These are phyloP conservation scores for Acacia confusa DNA, from an alignment of 306 rosid species.

Conservation along the genomic window DNA sequence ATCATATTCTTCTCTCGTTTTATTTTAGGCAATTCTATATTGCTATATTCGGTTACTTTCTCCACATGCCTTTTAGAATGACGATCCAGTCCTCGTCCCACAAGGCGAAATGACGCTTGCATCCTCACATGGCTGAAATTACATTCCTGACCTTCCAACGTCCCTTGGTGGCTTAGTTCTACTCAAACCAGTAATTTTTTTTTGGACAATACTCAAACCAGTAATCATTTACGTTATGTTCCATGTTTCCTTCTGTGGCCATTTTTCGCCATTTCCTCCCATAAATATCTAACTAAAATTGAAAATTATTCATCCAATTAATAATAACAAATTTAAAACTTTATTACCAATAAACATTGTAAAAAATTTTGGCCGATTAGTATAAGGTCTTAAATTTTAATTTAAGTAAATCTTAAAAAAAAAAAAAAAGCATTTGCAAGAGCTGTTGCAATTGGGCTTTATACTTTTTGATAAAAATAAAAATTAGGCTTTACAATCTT, in stretches of 20 bases:
- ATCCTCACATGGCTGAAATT: constrained; percentile 35
- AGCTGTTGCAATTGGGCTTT: too few relatives aligned
- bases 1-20: neutral
- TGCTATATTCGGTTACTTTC: neutral
- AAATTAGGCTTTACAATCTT: too few relatives aligned
- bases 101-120: constrained; percentile 8
- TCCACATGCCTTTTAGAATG: neutral
- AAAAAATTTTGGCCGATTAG: too few relatives aligned
- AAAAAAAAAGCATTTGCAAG: too few relatives aligned
- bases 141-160: constrained; percentile 41
- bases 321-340: too few relatives aligned
- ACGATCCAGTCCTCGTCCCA: constrained; percentile 36
- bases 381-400: too few relatives aligned
- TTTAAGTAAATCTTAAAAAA: too few relatives aligned
- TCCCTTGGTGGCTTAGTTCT: neutral
- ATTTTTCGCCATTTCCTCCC: neutral
- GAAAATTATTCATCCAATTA: too few relatives aligned
- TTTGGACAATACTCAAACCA: neutral
- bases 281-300: too few relatives aligned
- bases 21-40: neutral
- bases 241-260: neutral
- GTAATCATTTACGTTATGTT: neutral
- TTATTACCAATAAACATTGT: too few relatives aligned
- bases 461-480: too few relatives aligned
- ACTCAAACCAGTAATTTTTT: neutral